Percentiles rank a stretch among this genome's conserved stretches.
Conservation (phyloP, 23 red algal species). For the Gracilaria gracilis region DNA sequence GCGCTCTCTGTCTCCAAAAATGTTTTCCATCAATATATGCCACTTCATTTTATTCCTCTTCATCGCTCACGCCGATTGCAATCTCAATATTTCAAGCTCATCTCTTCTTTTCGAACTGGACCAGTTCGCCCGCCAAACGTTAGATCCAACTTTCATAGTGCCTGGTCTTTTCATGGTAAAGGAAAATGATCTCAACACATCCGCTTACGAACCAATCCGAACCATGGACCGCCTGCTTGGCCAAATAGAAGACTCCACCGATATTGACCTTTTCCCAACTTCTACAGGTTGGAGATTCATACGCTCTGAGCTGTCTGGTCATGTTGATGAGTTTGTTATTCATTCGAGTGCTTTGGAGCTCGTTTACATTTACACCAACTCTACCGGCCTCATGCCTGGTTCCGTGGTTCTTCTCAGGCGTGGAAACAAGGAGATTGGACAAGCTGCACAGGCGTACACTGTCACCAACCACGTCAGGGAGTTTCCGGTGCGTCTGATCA, state of each 20-base stretch:
- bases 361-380: not conserved
- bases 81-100: no score
- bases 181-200: not conserved
- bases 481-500: not conserved
- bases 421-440: not conserved
- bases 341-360: not conserved
- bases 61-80: no score
- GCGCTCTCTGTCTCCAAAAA: no score
- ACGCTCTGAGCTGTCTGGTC: not conserved
- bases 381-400: not conserved
- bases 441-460: not conserved
- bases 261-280: not conserved
- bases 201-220: not conserved
- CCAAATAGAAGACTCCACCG: not conserved
- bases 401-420: not conserved
- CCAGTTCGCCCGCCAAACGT: not conserved
- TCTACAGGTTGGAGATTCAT: not conserved
- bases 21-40: no score
- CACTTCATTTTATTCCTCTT: no score
- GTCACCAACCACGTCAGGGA: not conserved
- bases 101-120: not conserved
- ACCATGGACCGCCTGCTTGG: not conserved
- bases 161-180: not conserved
- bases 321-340: not conserved
- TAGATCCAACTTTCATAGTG: not conserved